Conservation (phyloP, 73 alveolate species). For the Loxodes magnus region DNA sequence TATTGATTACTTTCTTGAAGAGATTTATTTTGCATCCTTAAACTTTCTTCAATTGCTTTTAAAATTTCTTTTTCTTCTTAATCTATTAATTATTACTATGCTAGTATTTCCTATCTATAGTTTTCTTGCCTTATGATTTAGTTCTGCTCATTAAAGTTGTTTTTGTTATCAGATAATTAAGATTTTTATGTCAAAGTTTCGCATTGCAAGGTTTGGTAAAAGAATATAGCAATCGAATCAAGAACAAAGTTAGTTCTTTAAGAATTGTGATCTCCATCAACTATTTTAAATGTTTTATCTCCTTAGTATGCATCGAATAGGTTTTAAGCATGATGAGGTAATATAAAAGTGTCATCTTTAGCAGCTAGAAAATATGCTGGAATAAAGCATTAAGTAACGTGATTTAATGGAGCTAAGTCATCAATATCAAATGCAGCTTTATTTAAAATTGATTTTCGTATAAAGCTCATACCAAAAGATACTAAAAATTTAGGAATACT, state of each 20-base stretch:
- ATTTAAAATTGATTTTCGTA: conserved; percentile 47
- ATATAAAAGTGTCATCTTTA: conserved; percentile 81
- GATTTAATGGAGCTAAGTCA: conserved; percentile 62
- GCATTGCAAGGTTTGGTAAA: conserved; percentile 14
- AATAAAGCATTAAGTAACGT: conserved; percentile 44
- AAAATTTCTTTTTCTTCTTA: neutral
- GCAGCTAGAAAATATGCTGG: conserved; percentile 86
- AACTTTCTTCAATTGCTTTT: neutral
- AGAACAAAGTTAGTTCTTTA: conserved; percentile 32
- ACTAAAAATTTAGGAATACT: conserved; percentile 35
- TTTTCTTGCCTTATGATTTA: too few species aligned
- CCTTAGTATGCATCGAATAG: conserved; percentile 92
- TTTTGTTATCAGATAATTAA: too few species aligned
- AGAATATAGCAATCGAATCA: conserved; percentile 41
- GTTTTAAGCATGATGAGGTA: conserved; percentile 84
- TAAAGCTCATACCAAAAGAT: conserved; percentile 64
- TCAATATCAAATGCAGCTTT: conserved; percentile 79
- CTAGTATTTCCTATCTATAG: too few species aligned
- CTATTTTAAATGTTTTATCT: conserved; percentile 61
- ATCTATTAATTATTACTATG: too few species aligned
- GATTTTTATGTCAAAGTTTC: neutral
- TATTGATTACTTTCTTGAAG: too few species aligned
- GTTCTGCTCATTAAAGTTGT: too few species aligned
- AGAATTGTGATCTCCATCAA: conserved; percentile 67
- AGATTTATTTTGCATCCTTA: neutral